Evolutionary conservation across 345 rosid species (phyloP).

Genomic region (Gossypium thurberi): DNA sequence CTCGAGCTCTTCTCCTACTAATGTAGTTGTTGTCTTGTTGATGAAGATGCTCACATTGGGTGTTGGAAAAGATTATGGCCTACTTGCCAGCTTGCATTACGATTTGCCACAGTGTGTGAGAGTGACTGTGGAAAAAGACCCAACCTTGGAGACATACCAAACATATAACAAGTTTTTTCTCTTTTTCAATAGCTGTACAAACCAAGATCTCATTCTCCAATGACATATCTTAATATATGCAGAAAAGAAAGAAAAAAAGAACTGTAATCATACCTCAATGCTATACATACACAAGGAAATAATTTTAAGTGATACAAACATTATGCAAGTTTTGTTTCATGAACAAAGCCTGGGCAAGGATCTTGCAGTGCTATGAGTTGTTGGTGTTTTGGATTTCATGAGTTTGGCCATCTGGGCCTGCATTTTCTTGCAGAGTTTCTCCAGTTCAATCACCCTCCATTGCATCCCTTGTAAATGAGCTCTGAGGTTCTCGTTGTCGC

Average conservation of each 20-base stretch:
- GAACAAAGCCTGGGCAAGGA: conserved; percentile 85
- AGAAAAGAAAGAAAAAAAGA: conserved; percentile 14
- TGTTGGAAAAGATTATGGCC: background rate
- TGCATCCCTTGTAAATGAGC: conserved; percentile 79
- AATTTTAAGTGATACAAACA: background rate
- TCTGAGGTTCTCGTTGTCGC: conserved; percentile 43
- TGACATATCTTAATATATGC: conserved; percentile 14
- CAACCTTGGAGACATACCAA: conserved; percentile 4
- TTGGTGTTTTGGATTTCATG: conserved; percentile 44
- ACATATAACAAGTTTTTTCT: conserved; percentile 3
- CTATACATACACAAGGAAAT: conserved; percentile 23
- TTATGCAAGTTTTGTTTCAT: conserved; percentile 24
- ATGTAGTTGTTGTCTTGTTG: too few species aligned
- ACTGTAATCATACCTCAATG: conserved; percentile 9
- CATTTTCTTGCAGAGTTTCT: conserved; percentile 76
- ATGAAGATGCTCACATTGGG: background rate
- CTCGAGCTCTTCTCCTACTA: too few species aligned
- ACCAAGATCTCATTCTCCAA: conserved; percentile 12
- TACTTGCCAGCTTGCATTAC: background rate
- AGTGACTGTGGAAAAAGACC: conserved; percentile 27
- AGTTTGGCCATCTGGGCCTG: conserved; percentile 73
- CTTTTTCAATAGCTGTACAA: conserved; percentile 33
- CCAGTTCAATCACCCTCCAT: conserved; percentile 75
- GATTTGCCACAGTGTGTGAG: conserved; percentile 6
- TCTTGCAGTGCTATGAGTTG: conserved; percentile 40